A percentile compares a stretch with the other conserved stretches of the same genome.
Conservation (phyloP, 2,329 filamentous ascomycete genomes). For the Penicillium sp. region DNA sequence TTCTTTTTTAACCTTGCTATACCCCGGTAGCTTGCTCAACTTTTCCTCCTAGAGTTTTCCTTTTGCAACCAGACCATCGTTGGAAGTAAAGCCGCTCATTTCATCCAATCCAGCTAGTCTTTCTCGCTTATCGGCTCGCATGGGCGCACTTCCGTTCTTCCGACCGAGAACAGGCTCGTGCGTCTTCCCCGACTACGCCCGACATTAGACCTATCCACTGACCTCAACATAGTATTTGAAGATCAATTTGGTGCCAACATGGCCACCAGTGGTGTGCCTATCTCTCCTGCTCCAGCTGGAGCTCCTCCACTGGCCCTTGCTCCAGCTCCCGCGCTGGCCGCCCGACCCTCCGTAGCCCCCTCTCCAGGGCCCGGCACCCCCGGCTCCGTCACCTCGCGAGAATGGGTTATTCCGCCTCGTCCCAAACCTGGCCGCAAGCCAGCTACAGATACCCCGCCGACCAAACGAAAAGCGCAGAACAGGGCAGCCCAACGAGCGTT, state of each 20-base stretch:
- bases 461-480: constrained; percentile 92
- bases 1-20: background rate
- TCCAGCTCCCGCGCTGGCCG: constrained; percentile 38
- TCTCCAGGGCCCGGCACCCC: constrained; percentile 40
- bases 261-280: constrained; percentile 39
- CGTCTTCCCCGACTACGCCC: constrained; percentile 23
- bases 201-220: constrained; percentile 20
- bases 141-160: constrained; percentile 37
- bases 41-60: too few species aligned
- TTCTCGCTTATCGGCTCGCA: constrained; percentile 33
- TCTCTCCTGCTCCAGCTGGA: constrained; percentile 38
- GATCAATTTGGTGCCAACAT: constrained; percentile 26
- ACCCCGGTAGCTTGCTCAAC: background rate
- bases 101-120: constrained; percentile 6
- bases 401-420: constrained; percentile 80
- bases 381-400: constrained; percentile 66
- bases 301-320: constrained; percentile 27
- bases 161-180: constrained; percentile 32
- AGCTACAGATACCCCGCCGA: constrained; percentile 84
- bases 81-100: background rate
- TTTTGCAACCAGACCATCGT: background rate
- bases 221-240: constrained; percentile 22
- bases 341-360: constrained; percentile 39
- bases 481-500: constrained; percentile 87
- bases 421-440: constrained; percentile 92